A percentile compares a stretch with the other conserved stretches of the same genome.
Conservation (phyloP, 2,329 filamentous ascomycete species). For the Botrytis sinoallii region DNA sequence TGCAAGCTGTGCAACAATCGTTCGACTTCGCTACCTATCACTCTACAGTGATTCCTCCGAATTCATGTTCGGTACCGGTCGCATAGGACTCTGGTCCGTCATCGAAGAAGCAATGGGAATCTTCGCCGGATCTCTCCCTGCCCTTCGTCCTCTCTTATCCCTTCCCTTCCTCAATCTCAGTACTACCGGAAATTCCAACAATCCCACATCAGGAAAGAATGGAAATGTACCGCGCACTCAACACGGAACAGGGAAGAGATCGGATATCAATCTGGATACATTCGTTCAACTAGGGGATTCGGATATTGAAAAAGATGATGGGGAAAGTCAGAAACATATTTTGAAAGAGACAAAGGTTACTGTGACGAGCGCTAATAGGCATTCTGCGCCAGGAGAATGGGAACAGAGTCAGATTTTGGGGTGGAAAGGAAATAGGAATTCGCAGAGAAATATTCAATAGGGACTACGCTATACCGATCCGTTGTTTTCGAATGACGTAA, state of each 20-base stretch:
- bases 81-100: slow-evolving; percentile 47
- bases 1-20: slow-evolving; percentile 40
- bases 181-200: slow-evolving; percentile 1
- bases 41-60: slow-evolving; percentile 42
- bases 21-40: slow-evolving; percentile 45
- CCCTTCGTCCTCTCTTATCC: slow-evolving; percentile 45
- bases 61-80: slow-evolving; percentile 42
- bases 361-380: slow-evolving; percentile 26
- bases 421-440: neutral
- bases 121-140: slow-evolving; percentile 46
- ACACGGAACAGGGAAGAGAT: neutral
- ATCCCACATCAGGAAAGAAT: neutral
- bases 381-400: slow-evolving; percentile 28
- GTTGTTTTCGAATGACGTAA: too few species aligned
- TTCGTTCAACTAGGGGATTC: slow-evolving; percentile 27
- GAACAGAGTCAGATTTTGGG: slow-evolving; percentile 12
- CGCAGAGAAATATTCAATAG: neutral
- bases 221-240: slow-evolving; percentile 20
- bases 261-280: slow-evolving; percentile 27
- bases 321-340: slow-evolving; percentile 42
- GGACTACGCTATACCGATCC: neutral
- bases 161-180: slow-evolving; percentile 31
- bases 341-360: slow-evolving; percentile 39
- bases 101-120: slow-evolving; percentile 50
- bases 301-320: slow-evolving; percentile 26